phyloP scores from a whole-genome alignment of 352 stramenopile genomes.

The Phytopythium cucurbitacearum region DNA sequence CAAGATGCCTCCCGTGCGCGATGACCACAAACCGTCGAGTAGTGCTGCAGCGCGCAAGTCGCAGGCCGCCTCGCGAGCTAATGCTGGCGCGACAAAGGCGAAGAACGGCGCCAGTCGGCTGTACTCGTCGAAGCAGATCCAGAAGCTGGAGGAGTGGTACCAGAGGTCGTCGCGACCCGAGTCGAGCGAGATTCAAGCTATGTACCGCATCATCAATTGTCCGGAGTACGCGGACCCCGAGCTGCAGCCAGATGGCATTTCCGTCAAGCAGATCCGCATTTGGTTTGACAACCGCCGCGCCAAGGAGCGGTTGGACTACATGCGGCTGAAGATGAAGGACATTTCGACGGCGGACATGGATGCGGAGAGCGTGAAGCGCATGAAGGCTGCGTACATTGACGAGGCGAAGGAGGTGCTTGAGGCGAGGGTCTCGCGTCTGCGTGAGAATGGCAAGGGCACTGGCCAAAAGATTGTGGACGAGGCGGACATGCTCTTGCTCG shows the following conservation, averaged over 20 bases:
- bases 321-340: constrained; percentile 88
- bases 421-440: constrained; percentile 71
- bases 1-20: constrained; percentile 44
- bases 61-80: constrained; percentile 8
- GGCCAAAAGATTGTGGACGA: constrained; percentile 71
- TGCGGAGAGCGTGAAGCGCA: constrained; percentile 79
- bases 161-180: constrained; percentile 77
- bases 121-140: constrained; percentile 85
- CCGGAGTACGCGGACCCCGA: constrained; percentile 78
- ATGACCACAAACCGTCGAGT: constrained; percentile 41
- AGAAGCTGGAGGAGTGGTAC: constrained; percentile 89
- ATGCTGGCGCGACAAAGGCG: constrained; percentile 28
- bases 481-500: constrained; percentile 64
- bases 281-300: constrained; percentile 87
- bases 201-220: constrained; percentile 88
- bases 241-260: constrained; percentile 82
- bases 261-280: constrained; percentile 85
- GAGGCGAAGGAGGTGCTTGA: constrained; percentile 87
- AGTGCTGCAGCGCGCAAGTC: constrained; percentile 18
- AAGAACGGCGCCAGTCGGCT: constrained; percentile 80
- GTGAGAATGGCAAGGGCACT: constrained; percentile 66
- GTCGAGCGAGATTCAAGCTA: constrained; percentile 84
- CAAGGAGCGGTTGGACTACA: constrained; percentile 85
- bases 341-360: constrained; percentile 83
- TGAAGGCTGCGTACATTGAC: constrained; percentile 87